Percentiles rank a stretch among this genome's conserved stretches.
Conservation (phyloP, 2,329 filamentous ascomycete genomes). For the Amphichorda felina region DNA sequence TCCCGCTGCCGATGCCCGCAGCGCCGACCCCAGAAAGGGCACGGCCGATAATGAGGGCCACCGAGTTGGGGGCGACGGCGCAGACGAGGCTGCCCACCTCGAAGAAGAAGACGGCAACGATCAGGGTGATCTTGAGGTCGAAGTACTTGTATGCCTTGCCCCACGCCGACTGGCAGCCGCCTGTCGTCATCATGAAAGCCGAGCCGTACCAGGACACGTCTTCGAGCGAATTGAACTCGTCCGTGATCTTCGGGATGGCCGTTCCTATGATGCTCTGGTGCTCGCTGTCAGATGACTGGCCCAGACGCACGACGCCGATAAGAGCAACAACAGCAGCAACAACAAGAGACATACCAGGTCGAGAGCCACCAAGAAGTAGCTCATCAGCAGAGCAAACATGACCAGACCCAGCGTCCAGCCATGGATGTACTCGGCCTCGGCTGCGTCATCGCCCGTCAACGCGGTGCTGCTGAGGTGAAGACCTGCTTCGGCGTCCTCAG, state of each 20-base stretch:
- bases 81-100: constrained; percentile 6
- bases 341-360: constrained; percentile 24
- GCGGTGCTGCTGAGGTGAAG: too few relatives aligned
- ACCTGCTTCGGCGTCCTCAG: too few relatives aligned
- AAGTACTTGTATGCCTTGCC: constrained; percentile 6
- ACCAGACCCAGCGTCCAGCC: background rate
- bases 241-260: constrained; percentile 7
- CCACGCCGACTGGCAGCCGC: constrained; percentile 5
- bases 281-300: background rate
- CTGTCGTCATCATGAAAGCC: constrained; percentile 20
- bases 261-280: constrained; percentile 6
- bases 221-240: constrained; percentile 17
- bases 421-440: too few relatives aligned
- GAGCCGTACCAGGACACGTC: constrained; percentile 35
- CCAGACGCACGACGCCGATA: too few relatives aligned
- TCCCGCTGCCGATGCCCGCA: constrained; percentile 1
- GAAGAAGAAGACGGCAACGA: constrained; percentile 5
- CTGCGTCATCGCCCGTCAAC: too few relatives aligned
- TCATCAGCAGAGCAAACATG: constrained; percentile 12
- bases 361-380: constrained; percentile 35
- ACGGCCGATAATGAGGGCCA: constrained; percentile 5
- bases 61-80: constrained; percentile 4
- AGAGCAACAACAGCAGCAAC: background rate
- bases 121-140: constrained; percentile 3
- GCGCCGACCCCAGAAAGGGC: constrained; percentile 3